Base-by-base conservation (phyloP, 2,329 filamentous ascomycete genomes). In the Colletotrichum liriopes region DNA sequence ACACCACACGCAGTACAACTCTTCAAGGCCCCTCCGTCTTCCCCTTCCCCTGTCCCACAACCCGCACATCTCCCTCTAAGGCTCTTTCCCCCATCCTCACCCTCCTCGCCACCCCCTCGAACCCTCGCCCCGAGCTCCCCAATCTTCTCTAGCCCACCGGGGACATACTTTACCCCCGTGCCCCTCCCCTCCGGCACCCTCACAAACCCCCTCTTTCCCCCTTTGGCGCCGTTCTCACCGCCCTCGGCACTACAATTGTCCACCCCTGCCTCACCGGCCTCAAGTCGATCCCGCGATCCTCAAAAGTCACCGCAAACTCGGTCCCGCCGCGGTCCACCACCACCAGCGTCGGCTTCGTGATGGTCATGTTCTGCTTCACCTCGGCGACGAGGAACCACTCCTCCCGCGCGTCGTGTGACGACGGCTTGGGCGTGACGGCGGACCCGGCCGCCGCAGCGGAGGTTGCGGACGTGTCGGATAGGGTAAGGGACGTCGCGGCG, bases 341-440 rank as follows among this genome's bases (percentile, higher is more conserved):
- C 63, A 87, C 83, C 1, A 87, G 81, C 5, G 86, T 88, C 7
- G 86, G 86, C 73, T 86, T 84, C 26, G 81, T 87, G 74, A 88
- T 85, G 51, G 86, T 84, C 78, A 83, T 84, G 78, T 86, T 81
- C 73, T 86, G 81, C 71, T 83, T 83, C 67, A 87, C 79, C 67
- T 86, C 82, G 49, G 83, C 85, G 16, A 87, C 79, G 47, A 87
- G 81, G 74, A 81, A 83, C 78, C 81, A 73, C 47, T 73, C 71
- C 67, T 71, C 61, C 41, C 55, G 60, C 2, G 62, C 67, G 67
- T 73, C 71, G 81, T 61, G 49, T 29, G 41, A 45, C 18, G 12
- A 75, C 65, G 29, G 72, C 18, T 26, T 52, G 39, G 59, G 49
- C n/a, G 56, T 14, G 11, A 23, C 32, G 32, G 29, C 52, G 47